These are phyloP conservation scores for Knoxdaviesia capensis DNA, from an alignment of 2,329 filamentous ascomycete genomes.

Conservation along the genomic window DNA sequence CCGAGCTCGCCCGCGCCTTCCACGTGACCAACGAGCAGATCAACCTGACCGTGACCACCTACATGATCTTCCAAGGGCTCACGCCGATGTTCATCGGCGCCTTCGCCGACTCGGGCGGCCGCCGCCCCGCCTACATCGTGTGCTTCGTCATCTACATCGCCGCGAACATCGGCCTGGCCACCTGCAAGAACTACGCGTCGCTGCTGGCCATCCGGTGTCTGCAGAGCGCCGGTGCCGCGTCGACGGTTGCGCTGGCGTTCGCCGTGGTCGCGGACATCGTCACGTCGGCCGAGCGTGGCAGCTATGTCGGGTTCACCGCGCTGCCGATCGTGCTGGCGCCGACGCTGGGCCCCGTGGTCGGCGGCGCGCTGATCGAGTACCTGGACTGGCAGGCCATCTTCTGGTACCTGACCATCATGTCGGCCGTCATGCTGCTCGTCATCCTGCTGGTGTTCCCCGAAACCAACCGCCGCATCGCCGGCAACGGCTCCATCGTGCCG, in stretches of 20 bases:
- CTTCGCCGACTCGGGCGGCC: constrained; percentile 31
- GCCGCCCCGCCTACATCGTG: constrained; percentile 31
- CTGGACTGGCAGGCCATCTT: constrained; percentile 41
- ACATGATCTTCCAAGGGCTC: constrained; percentile 40
- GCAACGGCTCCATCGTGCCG: constrained; percentile 26
- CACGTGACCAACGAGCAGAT: constrained; percentile 19
- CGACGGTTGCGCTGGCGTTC: constrained; percentile 33
- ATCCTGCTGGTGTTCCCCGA: constrained; percentile 31
- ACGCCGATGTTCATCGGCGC: constrained; percentile 35
- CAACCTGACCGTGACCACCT: constrained; percentile 32
- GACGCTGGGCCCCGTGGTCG: constrained; percentile 33
- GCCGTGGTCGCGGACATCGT: constrained; percentile 44
- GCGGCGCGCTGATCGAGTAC: constrained; percentile 33
- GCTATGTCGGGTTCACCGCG: constrained; percentile 33
- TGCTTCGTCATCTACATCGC: constrained; percentile 31
- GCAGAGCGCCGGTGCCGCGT: constrained; percentile 36
- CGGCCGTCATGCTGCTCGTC: constrained; percentile 18
- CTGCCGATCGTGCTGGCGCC: constrained; percentile 26
- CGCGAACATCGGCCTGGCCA: constrained; percentile 31
- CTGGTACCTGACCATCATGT: constrained; percentile 35
- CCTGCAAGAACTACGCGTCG: constrained; percentile 25
- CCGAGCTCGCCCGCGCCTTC: constrained; percentile 25
- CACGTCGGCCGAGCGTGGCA: constrained; percentile 39
- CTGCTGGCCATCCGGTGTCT: constrained; percentile 33
- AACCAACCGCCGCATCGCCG: constrained; percentile 27